Conservation (phyloP, 306 rosid species). For the Vigna unguiculata region DNA sequence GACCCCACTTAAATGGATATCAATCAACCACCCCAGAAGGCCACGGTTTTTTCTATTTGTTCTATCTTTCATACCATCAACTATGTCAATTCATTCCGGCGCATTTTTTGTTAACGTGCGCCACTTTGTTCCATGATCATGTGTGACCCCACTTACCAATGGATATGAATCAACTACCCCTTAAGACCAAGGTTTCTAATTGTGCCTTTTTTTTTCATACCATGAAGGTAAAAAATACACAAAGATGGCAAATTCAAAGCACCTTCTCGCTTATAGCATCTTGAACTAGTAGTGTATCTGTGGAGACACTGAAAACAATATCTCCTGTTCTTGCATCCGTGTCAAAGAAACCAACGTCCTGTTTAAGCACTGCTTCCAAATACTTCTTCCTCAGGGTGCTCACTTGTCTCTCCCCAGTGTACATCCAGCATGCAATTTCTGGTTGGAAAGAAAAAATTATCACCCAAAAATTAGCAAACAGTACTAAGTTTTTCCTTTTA, state of each 20-base stretch:
- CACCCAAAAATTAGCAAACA: not conserved
- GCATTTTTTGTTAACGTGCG: conserved; percentile 39
- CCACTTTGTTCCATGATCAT: not conserved
- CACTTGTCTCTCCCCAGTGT: conserved; percentile 94
- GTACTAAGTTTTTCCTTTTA: not conserved
- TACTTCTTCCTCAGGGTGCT: conserved; percentile 94
- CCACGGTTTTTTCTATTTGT: not conserved
- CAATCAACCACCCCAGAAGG: conserved; percentile 28
- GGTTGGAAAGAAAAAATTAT: conserved; percentile 12
- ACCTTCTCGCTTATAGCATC: conserved; percentile 99
- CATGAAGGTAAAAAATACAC: not conserved
- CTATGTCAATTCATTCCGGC: conserved; percentile 1
- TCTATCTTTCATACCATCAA: not conserved
- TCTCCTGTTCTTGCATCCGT: conserved; percentile 99
- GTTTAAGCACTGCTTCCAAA: conserved; percentile 89
- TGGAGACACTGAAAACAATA: conserved; percentile 94
- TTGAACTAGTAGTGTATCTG: conserved; percentile 96
- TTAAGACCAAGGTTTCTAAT: not conserved
- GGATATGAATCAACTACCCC: conserved; percentile 32
- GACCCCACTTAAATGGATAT: not conserved
- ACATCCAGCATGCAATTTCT: conserved; percentile 99
- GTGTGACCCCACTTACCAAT: conserved; percentile 26
- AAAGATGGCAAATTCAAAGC: conserved; percentile 31
- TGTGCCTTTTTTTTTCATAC: not conserved
- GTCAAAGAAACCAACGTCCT: conserved; percentile 97